A percentile compares a stretch with the other conserved stretches of the same genome.
Conservation (phyloP, 2,329 filamentous ascomycete species). For the Xylariales sp. region DNA sequence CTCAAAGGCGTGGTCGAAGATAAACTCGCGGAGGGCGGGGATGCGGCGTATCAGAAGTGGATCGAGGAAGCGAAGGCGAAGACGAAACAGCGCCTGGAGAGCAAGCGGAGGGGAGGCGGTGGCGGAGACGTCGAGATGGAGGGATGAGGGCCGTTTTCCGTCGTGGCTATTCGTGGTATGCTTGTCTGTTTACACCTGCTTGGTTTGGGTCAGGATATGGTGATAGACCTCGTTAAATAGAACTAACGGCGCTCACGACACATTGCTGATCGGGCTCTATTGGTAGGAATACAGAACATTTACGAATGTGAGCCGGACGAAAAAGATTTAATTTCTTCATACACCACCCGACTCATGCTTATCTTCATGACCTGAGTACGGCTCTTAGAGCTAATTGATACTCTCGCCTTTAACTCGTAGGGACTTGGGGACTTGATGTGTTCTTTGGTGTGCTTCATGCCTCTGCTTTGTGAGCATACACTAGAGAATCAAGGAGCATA, state of each 20-base stretch:
- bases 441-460: no score
- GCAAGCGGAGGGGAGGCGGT: slow-evolving; percentile 52
- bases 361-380: neutral
- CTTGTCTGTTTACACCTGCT: neutral
- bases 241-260: neutral
- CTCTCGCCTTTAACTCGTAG: neutral
- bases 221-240: slow-evolving; percentile 16
- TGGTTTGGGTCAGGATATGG: neutral
- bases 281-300: neutral
- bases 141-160: slow-evolving; percentile 33
- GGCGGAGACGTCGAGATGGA: slow-evolving; percentile 59
- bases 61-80: slow-evolving; percentile 73
- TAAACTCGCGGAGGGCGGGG: slow-evolving; percentile 75
- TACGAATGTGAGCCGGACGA: neutral
- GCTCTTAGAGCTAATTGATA: neutral
- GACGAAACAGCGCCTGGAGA: slow-evolving; percentile 59
- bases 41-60: slow-evolving; percentile 77
- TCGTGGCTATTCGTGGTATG: neutral
- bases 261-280: neutral
- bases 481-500: no score
- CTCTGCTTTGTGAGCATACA: no score
- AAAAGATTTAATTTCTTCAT: neutral
- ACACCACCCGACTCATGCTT: neutral
- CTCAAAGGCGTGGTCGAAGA: slow-evolving; percentile 83
- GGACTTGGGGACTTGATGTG: no score